Evolutionary conservation across 169 alveolate genomes (phyloP).

Genomic region (Plasmodium sp.): DNA sequence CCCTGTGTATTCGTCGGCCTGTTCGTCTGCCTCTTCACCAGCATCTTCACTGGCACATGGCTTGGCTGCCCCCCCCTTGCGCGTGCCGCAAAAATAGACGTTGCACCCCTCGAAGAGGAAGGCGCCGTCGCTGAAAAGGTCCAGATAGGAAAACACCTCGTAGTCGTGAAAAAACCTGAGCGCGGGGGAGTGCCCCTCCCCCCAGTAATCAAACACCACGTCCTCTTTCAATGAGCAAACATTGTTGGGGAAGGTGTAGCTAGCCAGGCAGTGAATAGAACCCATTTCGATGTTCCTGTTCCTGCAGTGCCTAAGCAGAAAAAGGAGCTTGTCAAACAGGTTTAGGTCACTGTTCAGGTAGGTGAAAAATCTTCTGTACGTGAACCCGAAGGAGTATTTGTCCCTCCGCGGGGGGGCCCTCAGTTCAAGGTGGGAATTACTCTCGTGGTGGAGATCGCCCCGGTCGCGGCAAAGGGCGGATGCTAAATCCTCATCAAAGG

Average conservation of each 20-base stretch:
- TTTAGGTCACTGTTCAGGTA: conserved; percentile 58
- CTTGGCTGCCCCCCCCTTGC: background rate
- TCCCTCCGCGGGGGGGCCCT: background rate
- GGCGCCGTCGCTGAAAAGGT: conserved; percentile 19
- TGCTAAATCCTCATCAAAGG: background rate
- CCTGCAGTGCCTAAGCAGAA: background rate
- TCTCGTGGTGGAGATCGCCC: no score
- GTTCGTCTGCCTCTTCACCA: background rate
- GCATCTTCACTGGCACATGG: background rate
- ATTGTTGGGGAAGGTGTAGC: conserved; percentile 60
- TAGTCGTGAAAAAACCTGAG: conserved; percentile 12
- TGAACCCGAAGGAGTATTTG: conserved; percentile 48
- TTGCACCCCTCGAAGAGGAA: conserved; percentile 47
- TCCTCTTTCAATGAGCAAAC: background rate
- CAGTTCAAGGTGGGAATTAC: no score
- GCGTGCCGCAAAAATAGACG: conserved; percentile 17
- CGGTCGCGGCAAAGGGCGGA: background rate
- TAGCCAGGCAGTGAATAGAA: conserved; percentile 59
- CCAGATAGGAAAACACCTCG: conserved; percentile 12
- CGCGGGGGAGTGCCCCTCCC: background rate
- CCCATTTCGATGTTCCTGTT: conserved; percentile 36
- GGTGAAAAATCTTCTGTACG: conserved; percentile 29
- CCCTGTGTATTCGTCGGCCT: background rate
- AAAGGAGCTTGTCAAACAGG: conserved; percentile 13
- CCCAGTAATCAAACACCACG: conserved; percentile 13